Conservation (phyloP, 2,329 filamentous ascomycete genomes). For the Phyllachora maydis region DNA sequence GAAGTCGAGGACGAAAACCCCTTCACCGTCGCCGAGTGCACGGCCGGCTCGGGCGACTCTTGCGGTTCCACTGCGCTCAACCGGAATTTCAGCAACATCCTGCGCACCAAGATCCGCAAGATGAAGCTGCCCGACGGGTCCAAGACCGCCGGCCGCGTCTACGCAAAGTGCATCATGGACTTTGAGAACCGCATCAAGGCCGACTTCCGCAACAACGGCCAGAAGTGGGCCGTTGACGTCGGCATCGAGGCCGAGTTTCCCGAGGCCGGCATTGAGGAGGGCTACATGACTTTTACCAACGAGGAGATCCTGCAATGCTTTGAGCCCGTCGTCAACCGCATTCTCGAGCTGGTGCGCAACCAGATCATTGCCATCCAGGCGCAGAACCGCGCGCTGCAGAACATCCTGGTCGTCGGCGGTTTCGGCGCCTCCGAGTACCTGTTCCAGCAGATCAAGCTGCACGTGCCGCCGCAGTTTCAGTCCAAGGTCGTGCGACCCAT, state of each 20-base stretch:
- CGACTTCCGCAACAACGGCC: conserved; percentile 96
- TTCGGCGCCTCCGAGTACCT: conserved; percentile 98
- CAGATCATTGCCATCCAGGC: conserved; percentile 98
- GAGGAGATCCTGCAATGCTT: conserved; percentile 98
- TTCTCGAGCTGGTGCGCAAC: conserved; percentile 86
- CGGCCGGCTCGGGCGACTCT: conserved; percentile 88
- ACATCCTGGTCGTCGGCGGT: conserved; percentile 90
- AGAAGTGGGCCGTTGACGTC: conserved; percentile 98
- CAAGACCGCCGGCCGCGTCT: conserved; percentile 92
- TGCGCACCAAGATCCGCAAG: conserved; percentile 93
- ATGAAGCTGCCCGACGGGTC: conserved; percentile 97
- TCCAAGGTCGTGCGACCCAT: conserved; percentile 95
- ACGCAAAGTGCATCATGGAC: conserved; percentile 99
- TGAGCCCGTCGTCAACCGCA: conserved; percentile 92
- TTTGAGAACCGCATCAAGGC: conserved; percentile 99
- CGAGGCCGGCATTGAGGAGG: conserved; percentile 93
- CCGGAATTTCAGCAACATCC: conserved; percentile 94
- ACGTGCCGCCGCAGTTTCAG: conserved; percentile 95
- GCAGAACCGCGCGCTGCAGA: conserved; percentile 84
- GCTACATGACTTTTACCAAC: conserved; percentile 99
- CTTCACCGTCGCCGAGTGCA: conserved; percentile 93
- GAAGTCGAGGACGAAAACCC: conserved; percentile 96
- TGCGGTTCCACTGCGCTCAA: conserved; percentile 97
- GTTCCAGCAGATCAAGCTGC: conserved; percentile 98
- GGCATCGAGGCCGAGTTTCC: conserved; percentile 97